phyloP scores from a whole-genome alignment of 441 rosid genomes.

The Viola pubescens region DNA sequence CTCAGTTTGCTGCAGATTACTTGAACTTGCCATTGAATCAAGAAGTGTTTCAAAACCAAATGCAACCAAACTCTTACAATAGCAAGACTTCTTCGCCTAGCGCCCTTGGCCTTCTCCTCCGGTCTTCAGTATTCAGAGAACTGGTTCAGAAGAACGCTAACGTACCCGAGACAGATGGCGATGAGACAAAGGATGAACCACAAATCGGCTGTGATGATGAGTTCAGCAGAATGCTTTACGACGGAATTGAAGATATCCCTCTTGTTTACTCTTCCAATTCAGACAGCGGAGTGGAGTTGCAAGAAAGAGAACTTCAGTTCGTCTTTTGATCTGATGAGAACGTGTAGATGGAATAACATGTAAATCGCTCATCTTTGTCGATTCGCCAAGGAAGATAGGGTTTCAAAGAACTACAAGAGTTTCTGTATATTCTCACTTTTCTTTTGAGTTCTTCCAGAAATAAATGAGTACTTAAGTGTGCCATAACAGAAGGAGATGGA shows the following conservation, averaged over 20 bases:
- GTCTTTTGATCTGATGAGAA: constrained; percentile 19
- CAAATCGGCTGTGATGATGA: constrained; percentile 28
- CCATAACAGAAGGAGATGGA: too few species aligned
- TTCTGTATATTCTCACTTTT: too few species aligned
- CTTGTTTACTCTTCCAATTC: constrained; percentile 23
- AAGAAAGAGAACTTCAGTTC: constrained; percentile 28
- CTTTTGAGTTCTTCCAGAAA: too few species aligned
- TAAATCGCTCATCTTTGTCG: constrained; percentile 1
- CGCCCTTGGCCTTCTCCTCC: constrained; percentile 49
- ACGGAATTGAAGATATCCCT: constrained; percentile 28
- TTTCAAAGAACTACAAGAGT: constrained; percentile 1
- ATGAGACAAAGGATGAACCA: constrained; percentile 25
- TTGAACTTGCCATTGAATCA: constrained; percentile 21
- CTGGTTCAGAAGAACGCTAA: constrained; percentile 40
- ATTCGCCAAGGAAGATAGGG: neutral
- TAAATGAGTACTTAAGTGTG: too few species aligned
- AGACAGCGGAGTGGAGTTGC: constrained; percentile 26
- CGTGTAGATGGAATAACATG: neutral
- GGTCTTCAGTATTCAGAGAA: constrained; percentile 37
- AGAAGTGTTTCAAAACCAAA: constrained; percentile 22
- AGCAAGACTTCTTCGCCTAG: constrained; percentile 37
- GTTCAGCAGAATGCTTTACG: constrained; percentile 26
- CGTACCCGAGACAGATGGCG: constrained; percentile 26
- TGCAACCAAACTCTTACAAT: constrained; percentile 16
- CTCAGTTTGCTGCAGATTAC: constrained; percentile 24